Evolutionary conservation across 2,329 filamentous ascomycete genomes (phyloP).

Genomic region (Leptodontidium sp.): DNA sequence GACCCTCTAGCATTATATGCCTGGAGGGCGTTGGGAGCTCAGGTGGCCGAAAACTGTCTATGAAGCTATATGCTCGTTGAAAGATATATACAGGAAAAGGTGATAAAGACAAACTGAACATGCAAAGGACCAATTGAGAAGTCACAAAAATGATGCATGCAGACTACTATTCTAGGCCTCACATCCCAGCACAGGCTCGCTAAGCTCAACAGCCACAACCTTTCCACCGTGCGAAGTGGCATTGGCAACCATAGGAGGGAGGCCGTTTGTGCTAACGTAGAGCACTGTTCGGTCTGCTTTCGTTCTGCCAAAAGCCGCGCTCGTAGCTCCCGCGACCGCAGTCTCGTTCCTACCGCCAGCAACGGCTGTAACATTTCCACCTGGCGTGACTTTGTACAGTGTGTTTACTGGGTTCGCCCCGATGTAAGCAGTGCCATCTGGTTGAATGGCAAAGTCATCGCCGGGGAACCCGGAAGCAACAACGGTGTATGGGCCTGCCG

Average conservation of each 20-base stretch:
- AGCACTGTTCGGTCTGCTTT: neutral
- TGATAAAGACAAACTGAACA: neutral
- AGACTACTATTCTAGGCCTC: too few relatives aligned
- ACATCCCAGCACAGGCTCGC: too few relatives aligned
- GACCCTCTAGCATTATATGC: neutral
- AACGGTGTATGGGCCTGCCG: neutral
- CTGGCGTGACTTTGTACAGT: constrained; percentile 3
- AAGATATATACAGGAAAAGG: neutral
- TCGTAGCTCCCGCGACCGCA: neutral
- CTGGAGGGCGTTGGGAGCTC: neutral
- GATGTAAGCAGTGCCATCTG: constrained; percentile 6
- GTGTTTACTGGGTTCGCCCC: constrained; percentile 9
- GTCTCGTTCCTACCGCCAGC: neutral
- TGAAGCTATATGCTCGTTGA: neutral
- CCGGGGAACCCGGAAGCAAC: neutral
- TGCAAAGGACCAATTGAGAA: neutral
- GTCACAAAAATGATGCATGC: too few relatives aligned
- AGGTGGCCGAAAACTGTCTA: neutral
- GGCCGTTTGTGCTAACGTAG: constrained; percentile 9
- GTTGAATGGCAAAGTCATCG: neutral
- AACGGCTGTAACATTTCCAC: neutral
- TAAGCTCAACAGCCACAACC: neutral
- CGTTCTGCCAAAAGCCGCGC: constrained; percentile 10
- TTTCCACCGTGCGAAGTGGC: constrained; percentile 2
- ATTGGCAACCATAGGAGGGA: constrained; percentile 3